Evolutionary conservation across 768 basidiomycete genomes (phyloP).

Genomic region (Tephrocybe sp.): DNA sequence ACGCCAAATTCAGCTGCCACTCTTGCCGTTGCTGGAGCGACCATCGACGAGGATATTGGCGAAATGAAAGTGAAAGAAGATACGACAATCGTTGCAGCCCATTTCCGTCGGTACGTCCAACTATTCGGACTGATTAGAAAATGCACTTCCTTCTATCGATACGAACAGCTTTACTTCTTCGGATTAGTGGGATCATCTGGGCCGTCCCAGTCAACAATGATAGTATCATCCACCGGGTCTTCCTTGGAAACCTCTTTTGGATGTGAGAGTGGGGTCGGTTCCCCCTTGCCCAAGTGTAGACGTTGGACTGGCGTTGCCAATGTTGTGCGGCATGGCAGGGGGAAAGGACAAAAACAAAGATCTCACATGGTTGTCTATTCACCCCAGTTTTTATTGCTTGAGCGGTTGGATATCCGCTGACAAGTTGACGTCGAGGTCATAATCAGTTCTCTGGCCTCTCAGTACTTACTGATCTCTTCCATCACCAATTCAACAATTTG

Average conservation of each 20-base stretch:
- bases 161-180: conserved; percentile 43
- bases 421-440: too few species aligned
- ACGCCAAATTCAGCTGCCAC: conserved; percentile 58
- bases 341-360: not conserved
- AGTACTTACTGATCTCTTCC: too few species aligned
- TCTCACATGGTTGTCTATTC: too few species aligned
- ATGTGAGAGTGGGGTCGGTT: not conserved
- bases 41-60: conserved; percentile 72
- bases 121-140: conserved; percentile 27
- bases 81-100: conserved; percentile 64
- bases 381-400: too few species aligned
- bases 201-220: conserved; percentile 65
- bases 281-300: conserved; percentile 2
- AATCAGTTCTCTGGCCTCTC: too few species aligned
- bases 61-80: conserved; percentile 69
- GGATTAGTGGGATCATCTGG: conserved; percentile 60
- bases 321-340: conserved; percentile 7
- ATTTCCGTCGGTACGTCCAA: conserved; percentile 60
- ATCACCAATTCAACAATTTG: too few species aligned
- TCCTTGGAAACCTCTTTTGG: not conserved
- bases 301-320: conserved; percentile 2
- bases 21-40: conserved; percentile 60
- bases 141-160: not conserved
- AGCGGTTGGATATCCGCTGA: too few species aligned
- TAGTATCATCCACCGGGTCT: not conserved